Evolutionary conservation across 2,329 filamentous ascomycete genomes (phyloP).

Genomic region (Trichoderma polysporum): DNA sequence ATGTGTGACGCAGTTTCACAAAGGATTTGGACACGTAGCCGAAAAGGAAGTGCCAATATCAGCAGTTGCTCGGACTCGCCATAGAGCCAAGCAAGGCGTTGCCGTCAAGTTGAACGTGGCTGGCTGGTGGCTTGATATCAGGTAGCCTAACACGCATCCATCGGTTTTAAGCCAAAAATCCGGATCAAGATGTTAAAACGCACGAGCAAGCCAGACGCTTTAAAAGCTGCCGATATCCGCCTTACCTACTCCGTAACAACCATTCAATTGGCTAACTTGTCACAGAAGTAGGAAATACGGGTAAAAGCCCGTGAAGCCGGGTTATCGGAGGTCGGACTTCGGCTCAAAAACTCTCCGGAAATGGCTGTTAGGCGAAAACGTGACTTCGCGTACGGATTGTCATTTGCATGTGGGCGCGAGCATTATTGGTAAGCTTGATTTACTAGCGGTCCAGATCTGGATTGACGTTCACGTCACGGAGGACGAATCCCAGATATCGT

Average conservation of each 20-base stretch:
- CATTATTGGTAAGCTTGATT: conserved; percentile 10
- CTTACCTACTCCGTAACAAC: neutral
- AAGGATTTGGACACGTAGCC: conserved; percentile 2
- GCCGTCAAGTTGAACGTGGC: neutral
- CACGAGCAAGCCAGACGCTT: neutral
- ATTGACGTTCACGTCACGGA: conserved; percentile 1
- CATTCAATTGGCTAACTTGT: neutral
- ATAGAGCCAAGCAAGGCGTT: neutral
- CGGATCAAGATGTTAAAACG: neutral
- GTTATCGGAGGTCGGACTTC: conserved; percentile 5
- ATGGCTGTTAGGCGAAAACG: conserved; percentile 3
- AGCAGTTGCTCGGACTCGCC: neutral
- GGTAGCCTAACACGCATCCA: neutral
- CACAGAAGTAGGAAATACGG: neutral
- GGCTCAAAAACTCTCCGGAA: conserved; percentile 7
- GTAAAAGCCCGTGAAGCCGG: neutral
- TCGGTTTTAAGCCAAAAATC: neutral
- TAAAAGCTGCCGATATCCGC: neutral
- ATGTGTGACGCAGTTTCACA: neutral
- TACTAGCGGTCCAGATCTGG: neutral
- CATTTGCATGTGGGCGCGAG: neutral
- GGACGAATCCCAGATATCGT: neutral
- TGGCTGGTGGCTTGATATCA: neutral
- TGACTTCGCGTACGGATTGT: conserved; percentile 19
- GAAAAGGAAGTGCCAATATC: neutral